Evolutionary conservation across 1,284 basidiomycete species (phyloP), one percentile per base, ranked within the genome.

Genomic region (Puccinia brachypodii): DNA sequence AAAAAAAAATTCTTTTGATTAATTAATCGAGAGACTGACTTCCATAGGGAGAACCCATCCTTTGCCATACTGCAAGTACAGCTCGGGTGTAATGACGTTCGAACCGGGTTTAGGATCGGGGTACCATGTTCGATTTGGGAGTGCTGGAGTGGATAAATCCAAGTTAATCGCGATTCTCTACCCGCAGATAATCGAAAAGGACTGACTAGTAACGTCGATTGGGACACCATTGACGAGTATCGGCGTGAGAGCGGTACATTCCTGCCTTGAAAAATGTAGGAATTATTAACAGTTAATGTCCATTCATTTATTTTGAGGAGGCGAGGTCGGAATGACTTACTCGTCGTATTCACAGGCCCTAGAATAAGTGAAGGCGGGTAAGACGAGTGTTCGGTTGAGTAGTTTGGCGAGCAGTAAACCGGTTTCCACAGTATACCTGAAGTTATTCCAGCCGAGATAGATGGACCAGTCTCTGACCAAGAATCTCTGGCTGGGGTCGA

Each of bases 31-130:
- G 53, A 19, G 50, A 47, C 58, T 60, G 22, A 81, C 79, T 14
- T 81, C 79, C 9, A 81, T 14, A 2, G 79, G 79, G 33, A 81
- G 40, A 56, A 81, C 60, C 79, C 79, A 81, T 44, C 79, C 79
- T 64, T 74, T 73, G 14, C 77, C 69, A 31, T 81, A 47, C 22
- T 81, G 53, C 11, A 40, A 62, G 31, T 58, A 36, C 28, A 75
- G 8, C 2, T 31, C 36, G 22, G 79, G 79, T 14, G 8, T 47
- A 31, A 81, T 53, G 16, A 66, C 44, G 25, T 60, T 44, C n/a
- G 33, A 50, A 28, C 60, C 71, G 33, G 38, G 47, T 16, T 69
- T 72, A 19, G 79, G 79, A 36, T 81, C 79, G n/a, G 79, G 79
- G 42, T 81, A 81, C 44, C 47, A 71, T 14, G 71, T 73, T 25